Conservation (phyloP, 345 rosid species). For the Ricinus communis region DNA sequence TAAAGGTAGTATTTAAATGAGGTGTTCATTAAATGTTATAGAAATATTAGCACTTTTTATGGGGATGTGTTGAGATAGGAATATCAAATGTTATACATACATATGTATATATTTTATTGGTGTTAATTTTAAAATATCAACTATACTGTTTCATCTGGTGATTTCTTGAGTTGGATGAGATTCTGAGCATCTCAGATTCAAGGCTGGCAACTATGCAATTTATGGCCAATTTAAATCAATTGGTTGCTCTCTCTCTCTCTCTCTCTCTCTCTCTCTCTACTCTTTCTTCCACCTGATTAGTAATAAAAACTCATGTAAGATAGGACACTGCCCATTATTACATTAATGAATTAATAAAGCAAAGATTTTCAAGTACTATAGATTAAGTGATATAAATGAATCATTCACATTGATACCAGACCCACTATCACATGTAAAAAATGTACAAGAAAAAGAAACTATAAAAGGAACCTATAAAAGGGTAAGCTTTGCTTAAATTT, state of each 20-base stretch:
- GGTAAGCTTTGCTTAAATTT: not conserved
- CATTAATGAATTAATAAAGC: too few relatives aligned
- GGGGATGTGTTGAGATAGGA: conserved; percentile 28
- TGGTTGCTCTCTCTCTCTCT: not conserved
- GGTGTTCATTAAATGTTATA: conserved; percentile 10
- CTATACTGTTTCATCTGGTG: conserved; percentile 8
- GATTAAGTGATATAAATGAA: too few relatives aligned
- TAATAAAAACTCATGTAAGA: not conserved
- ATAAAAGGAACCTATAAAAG: not conserved
- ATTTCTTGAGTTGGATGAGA: too few relatives aligned
- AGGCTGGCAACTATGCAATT: conserved; percentile 2
- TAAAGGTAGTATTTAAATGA: not conserved
- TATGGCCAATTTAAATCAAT: too few relatives aligned
- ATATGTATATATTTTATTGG: too few relatives aligned
- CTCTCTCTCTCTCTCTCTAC: too few relatives aligned
- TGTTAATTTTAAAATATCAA: conserved; percentile 14
- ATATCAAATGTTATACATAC: conserved; percentile 23
- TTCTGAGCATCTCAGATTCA: conserved; percentile 7
- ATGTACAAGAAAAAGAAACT: not conserved
- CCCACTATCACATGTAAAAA: not conserved
- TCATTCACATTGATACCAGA: too few relatives aligned
- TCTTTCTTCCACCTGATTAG: too few relatives aligned
- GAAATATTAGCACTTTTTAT: conserved; percentile 25
- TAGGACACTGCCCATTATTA: too few relatives aligned
- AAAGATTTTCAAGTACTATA: too few relatives aligned